Conservation (phyloP, 2,329 filamentous ascomycete genomes). For the Monosporascus ibericus region DNA sequence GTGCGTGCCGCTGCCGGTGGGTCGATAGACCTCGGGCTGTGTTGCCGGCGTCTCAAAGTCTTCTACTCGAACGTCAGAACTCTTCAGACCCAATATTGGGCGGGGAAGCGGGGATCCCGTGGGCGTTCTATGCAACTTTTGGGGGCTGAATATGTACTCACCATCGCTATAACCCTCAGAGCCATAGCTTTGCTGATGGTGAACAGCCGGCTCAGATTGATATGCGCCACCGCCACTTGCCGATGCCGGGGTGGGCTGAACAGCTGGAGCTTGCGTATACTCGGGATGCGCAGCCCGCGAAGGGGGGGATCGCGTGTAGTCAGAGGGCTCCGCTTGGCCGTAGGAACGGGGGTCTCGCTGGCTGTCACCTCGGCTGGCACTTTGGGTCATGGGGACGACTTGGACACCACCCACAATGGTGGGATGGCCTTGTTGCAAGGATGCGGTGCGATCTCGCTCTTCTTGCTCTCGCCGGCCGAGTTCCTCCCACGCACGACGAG, state of each 20-base stretch:
- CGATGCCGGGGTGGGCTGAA: slow-evolving; percentile 34
- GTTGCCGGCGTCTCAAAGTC: slow-evolving; percentile 52
- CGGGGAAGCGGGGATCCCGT: slow-evolving; percentile 54
- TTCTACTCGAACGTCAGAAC: slow-evolving; percentile 48
- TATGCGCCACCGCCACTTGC: slow-evolving; percentile 32
- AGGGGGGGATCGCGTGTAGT: slow-evolving; percentile 22
- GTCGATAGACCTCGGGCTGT: slow-evolving; percentile 25
- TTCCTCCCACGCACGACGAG: slow-evolving; percentile 93
- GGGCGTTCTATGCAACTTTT: slow-evolving; percentile 52
- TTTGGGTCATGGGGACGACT: slow-evolving; percentile 86
- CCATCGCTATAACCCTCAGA: slow-evolving; percentile 65
- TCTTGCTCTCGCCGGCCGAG: slow-evolving; percentile 88
- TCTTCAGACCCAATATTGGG: slow-evolving; percentile 38
- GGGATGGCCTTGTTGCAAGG: slow-evolving; percentile 80
- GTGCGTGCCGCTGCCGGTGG: slow-evolving; percentile 21
- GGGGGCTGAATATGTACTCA: slow-evolving; percentile 61
- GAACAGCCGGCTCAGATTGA: slow-evolving; percentile 34
- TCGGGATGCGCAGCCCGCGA: slow-evolving; percentile 28
- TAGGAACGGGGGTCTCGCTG: slow-evolving; percentile 33
- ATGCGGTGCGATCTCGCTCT: slow-evolving; percentile 78
- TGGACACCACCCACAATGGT: slow-evolving; percentile 90
- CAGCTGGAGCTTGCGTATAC: slow-evolving; percentile 35
- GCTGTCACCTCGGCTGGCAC: slow-evolving; percentile 50
- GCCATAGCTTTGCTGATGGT: slow-evolving; percentile 42
- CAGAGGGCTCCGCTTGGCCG: slow-evolving; percentile 25